Base-by-base conservation (phyloP, 805 yeast species). In the Cyberlindnera veronae region DNA sequence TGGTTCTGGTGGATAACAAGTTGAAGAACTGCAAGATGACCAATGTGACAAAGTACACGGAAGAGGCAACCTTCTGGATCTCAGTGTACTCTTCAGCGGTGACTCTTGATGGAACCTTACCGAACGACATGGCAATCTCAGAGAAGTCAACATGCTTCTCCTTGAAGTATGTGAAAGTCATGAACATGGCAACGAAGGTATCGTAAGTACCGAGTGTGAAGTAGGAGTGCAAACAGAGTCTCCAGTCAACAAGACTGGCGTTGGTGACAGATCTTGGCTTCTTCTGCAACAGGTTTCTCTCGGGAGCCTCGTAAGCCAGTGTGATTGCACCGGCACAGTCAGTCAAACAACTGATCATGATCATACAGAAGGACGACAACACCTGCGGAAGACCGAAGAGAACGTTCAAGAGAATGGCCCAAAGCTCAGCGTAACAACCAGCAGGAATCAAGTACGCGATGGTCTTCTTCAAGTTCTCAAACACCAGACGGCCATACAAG, bases 391-490 rank as follows among this genome's bases (percentile, higher is more conserved):
- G 48, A 9, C 78, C 78, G 51, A 69, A 69, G n/a, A 70, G 54
- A 5, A 72, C 63, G 46, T 69, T 74, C 39, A 71, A 45, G 21
- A 74, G 46, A 4, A 74, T 70, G 0, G 77, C 68, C 77, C 77
- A 73, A 23, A 74, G 59, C 52, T 74, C 78, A 31, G 76, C 63
- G 50, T 52, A 74, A 13, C 69, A 59, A 21, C 79, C 79, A 29
- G 77, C 79, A n/a, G 79, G 78, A 40, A 74, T 54, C 41, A 74
- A 55, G 51, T 74, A 71, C 6, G 64, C 66, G 42, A 73, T 61
- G 2, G 72, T 69, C 50, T 73, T 73, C 45, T 60, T 66, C 51
- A 73, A 55, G 46, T 73, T 73, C 47, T 73, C 76, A 51, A 71
- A 71, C 17, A 72, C 76, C 35, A 72, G 57, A 44, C 73, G 60